Percentiles rank a stretch among this genome's conserved stretches.
Conservation (phyloP, 106 monocot species). For the Gastrodia elata region DNA sequence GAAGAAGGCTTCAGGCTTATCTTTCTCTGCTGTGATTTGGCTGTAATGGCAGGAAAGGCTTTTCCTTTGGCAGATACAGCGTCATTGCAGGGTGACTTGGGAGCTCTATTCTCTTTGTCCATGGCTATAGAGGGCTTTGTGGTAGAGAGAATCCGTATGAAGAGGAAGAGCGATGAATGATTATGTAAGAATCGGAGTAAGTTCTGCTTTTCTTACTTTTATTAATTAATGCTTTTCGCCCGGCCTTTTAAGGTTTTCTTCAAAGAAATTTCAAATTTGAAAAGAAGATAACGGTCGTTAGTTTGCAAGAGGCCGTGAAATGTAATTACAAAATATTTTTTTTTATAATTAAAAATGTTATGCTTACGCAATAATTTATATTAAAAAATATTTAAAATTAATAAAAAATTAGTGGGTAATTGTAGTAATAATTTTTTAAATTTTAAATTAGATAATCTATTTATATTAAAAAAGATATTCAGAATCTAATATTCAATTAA, state of each 20-base stretch:
- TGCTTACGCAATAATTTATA: too few relatives aligned
- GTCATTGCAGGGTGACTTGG: neutral
- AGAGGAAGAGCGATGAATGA: constrained; percentile 15
- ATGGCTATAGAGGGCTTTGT: constrained; percentile 35
- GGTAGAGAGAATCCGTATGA: constrained; percentile 9
- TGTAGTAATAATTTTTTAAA: too few relatives aligned
- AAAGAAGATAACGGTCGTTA: constrained; percentile 1
- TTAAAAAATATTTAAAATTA: too few relatives aligned
- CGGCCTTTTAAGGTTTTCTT: neutral
- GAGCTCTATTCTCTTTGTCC: constrained; percentile 37
- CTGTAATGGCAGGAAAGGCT: neutral
- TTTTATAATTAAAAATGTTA: neutral
- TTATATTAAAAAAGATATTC: too few relatives aligned
- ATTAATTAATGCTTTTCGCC: too few relatives aligned
- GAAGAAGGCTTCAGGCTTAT: constrained; percentile 19
- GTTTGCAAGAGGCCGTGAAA: neutral
- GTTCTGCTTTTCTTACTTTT: neutral
- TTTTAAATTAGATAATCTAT: too few relatives aligned
- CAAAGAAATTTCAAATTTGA: constrained; percentile 4
- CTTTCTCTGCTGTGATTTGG: neutral
- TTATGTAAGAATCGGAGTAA: neutral
- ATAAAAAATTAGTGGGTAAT: too few relatives aligned
- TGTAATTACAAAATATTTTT: neutral
- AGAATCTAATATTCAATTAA: too few relatives aligned
- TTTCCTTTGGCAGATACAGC: constrained; percentile 14